Evolutionary conservation across 805 yeast species (phyloP), one percentile per base, ranked within the genome.

Genomic region (Lipomyces yamanashiensis): DNA sequence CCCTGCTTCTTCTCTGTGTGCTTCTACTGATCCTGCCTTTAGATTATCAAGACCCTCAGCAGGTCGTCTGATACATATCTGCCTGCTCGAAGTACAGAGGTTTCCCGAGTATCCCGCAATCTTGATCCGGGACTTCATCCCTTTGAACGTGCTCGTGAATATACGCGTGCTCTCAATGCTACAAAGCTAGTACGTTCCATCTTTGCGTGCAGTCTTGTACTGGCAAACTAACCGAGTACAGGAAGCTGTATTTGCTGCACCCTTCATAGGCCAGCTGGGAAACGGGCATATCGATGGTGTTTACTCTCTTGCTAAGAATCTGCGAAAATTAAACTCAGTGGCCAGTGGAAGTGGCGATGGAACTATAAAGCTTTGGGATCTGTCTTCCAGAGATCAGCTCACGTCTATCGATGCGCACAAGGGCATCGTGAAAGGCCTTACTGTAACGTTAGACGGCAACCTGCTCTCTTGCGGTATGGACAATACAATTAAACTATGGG

Each of bases 291-390:
- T 93, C 62, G 99, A 95, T 74, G 98, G 98, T 63, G 91, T 95
- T 13, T 93, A 95, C 76, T 80, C 87, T 17, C 83, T 95, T 53
- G 96, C 97, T 6, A 89, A 88, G 75, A 89, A 92, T 76, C 85
- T 85, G 73, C 77, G 82, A 50, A 79, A 84, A 51, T 81, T 92
- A 56, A 89, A 86, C 71, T 87, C 86, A 72, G 77, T 93, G 36
- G 98, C 98, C 1, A 85, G 95, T 9, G 98, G 97, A 9, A 87
- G 95, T 7, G 99, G 96, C 41, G 99, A 95, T 75, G 99, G 99
- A 72, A 85, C 89, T 6, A 83, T 95, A 68, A 95, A 95, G 75
- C 89, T 90, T 73, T 95, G 99, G 99, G 90, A 93, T 76, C 76
- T 93, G 77, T 84, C 92, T 0, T 82, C 90, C 10, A 82, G 95